These are phyloP conservation scores for Eimeria necatrix DNA, from an alignment of 169 alveolate species.

Conservation along the genomic window DNA sequence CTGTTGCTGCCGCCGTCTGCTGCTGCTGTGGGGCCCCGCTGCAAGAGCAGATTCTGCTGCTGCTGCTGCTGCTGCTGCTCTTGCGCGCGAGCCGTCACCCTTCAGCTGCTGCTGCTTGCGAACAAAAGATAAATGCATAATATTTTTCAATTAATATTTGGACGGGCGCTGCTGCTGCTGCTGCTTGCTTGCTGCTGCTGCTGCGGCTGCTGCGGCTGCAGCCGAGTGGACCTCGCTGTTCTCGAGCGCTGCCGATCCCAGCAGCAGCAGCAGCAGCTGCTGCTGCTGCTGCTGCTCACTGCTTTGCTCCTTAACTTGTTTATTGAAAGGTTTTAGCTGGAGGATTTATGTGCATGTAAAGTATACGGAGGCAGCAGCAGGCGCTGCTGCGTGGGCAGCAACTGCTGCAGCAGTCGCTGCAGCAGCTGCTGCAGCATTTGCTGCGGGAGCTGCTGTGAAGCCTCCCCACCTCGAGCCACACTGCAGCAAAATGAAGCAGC, in stretches of 20 bases:
- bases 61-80: background rate
- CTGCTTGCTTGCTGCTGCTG: background rate
- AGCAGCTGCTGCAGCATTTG: too few relatives aligned
- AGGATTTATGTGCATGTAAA: too few relatives aligned
- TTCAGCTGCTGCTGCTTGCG: background rate
- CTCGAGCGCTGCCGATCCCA: background rate
- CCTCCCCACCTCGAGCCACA: too few relatives aligned
- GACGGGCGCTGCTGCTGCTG: conserved; percentile 36
- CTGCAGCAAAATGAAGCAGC: background rate
- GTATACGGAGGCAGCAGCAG: too few relatives aligned
- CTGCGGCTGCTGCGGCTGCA: background rate
- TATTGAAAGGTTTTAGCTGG: too few relatives aligned
- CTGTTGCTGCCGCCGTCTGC: conserved; percentile 19
- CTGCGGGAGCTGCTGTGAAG: too few relatives aligned
- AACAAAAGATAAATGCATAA: background rate
- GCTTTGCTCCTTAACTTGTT: too few relatives aligned
- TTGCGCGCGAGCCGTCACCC: too few relatives aligned
- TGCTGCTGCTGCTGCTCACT: too few relatives aligned
- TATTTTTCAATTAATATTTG: background rate
- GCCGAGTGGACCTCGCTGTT: background rate
- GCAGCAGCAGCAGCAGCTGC: background rate
- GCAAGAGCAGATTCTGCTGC: conserved; percentile 29
- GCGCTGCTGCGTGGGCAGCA: too few relatives aligned
- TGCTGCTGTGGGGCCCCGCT: background rate
- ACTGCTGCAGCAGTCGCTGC: too few relatives aligned